Conservation (phyloP, 176 grass and related monocot species). For the Poa pratensis region DNA sequence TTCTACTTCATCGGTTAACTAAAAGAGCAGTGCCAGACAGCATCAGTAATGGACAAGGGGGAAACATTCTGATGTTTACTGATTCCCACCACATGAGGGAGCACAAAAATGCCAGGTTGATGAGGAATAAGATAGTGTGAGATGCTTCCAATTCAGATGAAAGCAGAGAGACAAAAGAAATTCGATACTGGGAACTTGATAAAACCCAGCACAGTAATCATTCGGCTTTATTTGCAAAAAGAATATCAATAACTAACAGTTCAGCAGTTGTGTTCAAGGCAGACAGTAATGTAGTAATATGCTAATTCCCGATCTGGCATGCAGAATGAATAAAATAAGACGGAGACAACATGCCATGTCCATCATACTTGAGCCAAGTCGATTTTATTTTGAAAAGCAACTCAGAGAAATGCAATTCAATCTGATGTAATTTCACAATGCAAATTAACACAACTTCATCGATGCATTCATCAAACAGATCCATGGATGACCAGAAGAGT, state of each 20-base stretch:
- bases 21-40: conserved; percentile 20
- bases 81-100: conserved; percentile 19
- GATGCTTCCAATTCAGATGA: conserved; percentile 24
- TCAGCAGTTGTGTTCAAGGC: too few species aligned
- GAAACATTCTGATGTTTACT: conserved; percentile 27
- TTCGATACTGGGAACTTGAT: neutral
- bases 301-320: neutral
- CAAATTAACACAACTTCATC: neutral
- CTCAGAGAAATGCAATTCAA: neutral
- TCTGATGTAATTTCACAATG: neutral
- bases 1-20: conserved; percentile 32
- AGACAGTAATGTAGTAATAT: neutral
- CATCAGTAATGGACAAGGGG: conserved; percentile 18
- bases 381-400: neutral
- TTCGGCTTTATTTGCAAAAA: conserved; percentile 4
- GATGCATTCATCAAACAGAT: conserved; percentile 12
- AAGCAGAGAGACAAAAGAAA: neutral
- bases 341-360: neutral
- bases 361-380: neutral
- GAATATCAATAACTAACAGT: too few species aligned
- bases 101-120: conserved; percentile 31
- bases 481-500: neutral
- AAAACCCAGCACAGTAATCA: neutral
- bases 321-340: conserved; percentile 6
- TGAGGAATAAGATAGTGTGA: conserved; percentile 27